Evolutionary conservation across 495 filamentous ascomycete genomes (phyloP), one percentile per base, ranked within the genome.

Genomic region (Immersiella caudata): DNA sequence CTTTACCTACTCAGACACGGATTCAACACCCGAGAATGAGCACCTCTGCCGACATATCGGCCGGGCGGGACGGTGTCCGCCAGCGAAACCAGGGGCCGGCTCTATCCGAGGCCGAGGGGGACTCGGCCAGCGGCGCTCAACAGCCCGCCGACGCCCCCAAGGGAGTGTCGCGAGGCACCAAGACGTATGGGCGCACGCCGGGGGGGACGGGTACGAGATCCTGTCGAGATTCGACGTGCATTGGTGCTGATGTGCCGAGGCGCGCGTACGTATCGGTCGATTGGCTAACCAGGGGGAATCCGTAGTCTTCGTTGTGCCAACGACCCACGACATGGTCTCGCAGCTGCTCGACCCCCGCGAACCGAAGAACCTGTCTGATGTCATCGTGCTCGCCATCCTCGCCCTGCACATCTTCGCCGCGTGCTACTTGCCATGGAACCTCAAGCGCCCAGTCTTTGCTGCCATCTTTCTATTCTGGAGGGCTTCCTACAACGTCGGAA

Each of bases 271-370:
- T 2, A 46, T 46, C 11, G 40, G 40, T 46, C 40, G 40, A 46
- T 46, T 46, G 40, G 40, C 40, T 46, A 46, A 46, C 40, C 9
- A 50, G 62, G 52, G 29, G 62, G 59, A 36, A 25, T 64, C 40
- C 71, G 60, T 70, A 99, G 95, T 95, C 62, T 99, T 99, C 79
- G 91, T 92, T 36, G 95, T 99, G 22, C 96, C 95, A 55, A 90
- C 93, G 69, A 99, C 95, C 52, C 93, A 97, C 83, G 95, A 99
- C 79, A 98, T 98, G 94, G 95, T 99, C 72, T 96, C 95, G 61
- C 95, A 97, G 77, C 86, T 99, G 21, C 86, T 99, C 67, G 96
- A 94, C 64, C 95, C 95, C n/a, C 91, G 88, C 58, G 88, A 97
- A 77, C 93, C 95, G 5, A 99, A 99, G 82, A 98, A 98, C 73